Base-by-base conservation (phyloP, 495 filamentous ascomycete species). In the Letharia columbiana region DNA sequence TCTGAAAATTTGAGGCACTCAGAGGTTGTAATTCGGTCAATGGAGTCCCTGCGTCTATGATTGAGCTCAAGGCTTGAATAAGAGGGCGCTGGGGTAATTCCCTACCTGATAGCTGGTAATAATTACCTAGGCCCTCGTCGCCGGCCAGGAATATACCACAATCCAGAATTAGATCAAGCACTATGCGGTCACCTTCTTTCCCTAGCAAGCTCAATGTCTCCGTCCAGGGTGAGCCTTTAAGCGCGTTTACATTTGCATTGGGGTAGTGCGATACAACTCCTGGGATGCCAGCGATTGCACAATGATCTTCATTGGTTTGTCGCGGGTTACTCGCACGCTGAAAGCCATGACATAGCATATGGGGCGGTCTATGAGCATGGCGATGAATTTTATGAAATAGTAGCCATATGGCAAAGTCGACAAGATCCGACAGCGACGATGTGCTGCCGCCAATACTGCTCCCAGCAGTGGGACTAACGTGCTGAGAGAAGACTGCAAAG, bases 321-420 rank as follows among this genome's bases (percentile, higher is more conserved):
- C 68, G 67, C 13, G 65, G 63, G 13, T 66, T 64, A 12, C 70
- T 70, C 3, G 75, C 73, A 66, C 79, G 77, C 69, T 82, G 84
- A 71, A 86, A 94, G 18, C 91, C 92, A 79, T 92, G 85, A 67
- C 88, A 89, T 15, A 96, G 81, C 8, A 95, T 70, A 76, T 96
- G 91, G 56, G 84, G 80, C 0, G 86, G 86, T 73, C 80, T 83
- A n/a, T 78, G 74, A 47, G 73, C 74, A 2, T 76, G 60, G 45
- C 75, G 75, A 60, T 81, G 67, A 57, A 72, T 76, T 60, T 80
- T 81, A 20, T 82, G 84, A 75, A 96, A 96, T 4, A 96, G 75
- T 4, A 82, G 78, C 78, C 84, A 88, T 40, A 97, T 86, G 15
- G 86, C 87, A 72, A 91, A 95, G 75, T 96, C 89, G 61, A 97